Evolutionary conservation across 2,329 filamentous ascomycete species (phyloP), one percentile per base, ranked within the genome.

Genomic region (Fusarium zealandicum): DNA sequence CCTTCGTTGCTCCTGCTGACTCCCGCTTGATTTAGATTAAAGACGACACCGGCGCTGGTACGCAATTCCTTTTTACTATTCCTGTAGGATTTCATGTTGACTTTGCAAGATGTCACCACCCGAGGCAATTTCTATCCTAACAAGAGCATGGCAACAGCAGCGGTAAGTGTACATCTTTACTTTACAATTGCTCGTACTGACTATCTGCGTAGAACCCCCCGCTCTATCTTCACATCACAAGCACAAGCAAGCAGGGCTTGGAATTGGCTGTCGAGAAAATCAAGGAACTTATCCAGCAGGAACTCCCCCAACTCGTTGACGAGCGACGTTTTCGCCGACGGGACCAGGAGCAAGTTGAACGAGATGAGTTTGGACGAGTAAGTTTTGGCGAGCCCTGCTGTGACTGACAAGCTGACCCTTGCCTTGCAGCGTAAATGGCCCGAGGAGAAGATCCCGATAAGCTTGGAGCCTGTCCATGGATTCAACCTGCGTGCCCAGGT

Each of bases 41-140:
- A 89, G 93, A 97, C 82, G 92, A 97, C 72, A 98, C 93, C 88
- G 95, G 95, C 84, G 93, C 95, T 84, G 95, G 95, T 99, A 99
- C 88, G 93, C 86, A 78, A 51, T 53, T 51, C 41, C 75, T 80
- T 78, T 52, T 44, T 44, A 57, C 37, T 30, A 49, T 73, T 63
- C 73, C 68, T 76, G 75, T 75, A 78, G 73, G 78, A 62, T 79
- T 75, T 75, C 72, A 84, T 76, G 73, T 85, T 86, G 80, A 85
- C 80, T 75, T 68, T 76, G 78, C 77, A 71, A 98, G 95, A 99
- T 93, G 92, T 99, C 82, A 99, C 95, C 41, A 98, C 93, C 54
- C 89, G 93, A 73, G 95, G 95, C 78, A 93, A 88, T 72, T 99
- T 98, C 73, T 96, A 95, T 69, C 95, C 95, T 2, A 96, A 98